Base-by-base conservation (phyloP, 495 filamentous ascomycete species). In the Penicillium macrosclerotiorum region DNA sequence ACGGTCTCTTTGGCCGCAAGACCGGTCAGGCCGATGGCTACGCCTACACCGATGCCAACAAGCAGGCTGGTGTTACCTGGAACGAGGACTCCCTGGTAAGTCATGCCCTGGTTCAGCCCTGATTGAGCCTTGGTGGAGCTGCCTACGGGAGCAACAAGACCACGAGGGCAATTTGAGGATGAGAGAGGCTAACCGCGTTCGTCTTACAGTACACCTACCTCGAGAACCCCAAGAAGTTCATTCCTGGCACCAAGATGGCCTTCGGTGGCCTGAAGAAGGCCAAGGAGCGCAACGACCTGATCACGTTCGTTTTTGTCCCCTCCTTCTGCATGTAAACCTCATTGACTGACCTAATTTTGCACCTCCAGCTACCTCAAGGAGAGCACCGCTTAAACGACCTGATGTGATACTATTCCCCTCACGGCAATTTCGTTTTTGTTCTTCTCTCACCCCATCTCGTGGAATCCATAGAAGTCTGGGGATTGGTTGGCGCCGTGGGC, bases 171-270 rank as follows among this genome's bases (percentile, higher is more conserved):
- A 14, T 3, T 8, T 14, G 20, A 4, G 11, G 17, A 25, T 27
- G 20, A 24, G 36, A 16, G 36, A 38, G 24, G 33, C 63, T 62
- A 49, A 62, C 33, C 40, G 24, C 23, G 2, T 19, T 22, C 35
- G 14, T 23, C 22, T 8, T 55, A 37, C 55, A 89, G 87, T 92
- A 89, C 67, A 74, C 82, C 50, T 92, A 92, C 78, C 84, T 92
- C 62, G 88, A 92, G 75, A 92, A 92, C 79, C 88, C 88, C 57
- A 92, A 92, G 78, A 92, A 92, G 73, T 92, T 83, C 83, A 97
- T 99, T 52, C 94, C 93, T 60, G 93, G 93, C 57, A 99, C 93
- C 72, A 99, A 99, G 89, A 99, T 99, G 93, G 93, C 93, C 63
- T 99, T 99, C 71, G 93, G 93, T 77, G 93, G 93, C 66, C 79